Evolutionary conservation across 2,329 filamentous ascomycete species (phyloP).

Genomic region (Colletotrichum cuscutae): DNA sequence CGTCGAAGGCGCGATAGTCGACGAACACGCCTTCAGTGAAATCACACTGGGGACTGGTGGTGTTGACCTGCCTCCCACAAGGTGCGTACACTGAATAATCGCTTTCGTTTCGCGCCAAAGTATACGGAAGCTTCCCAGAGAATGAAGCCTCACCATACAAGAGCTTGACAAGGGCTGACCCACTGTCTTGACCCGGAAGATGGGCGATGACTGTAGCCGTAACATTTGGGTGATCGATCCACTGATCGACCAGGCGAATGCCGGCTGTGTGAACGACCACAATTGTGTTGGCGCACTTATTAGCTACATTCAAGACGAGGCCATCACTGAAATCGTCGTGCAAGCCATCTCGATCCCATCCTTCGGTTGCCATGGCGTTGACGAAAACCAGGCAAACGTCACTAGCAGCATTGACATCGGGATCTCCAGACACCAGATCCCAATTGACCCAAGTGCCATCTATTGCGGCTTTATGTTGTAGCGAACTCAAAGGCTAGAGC

Average conservation of each 20-base stretch:
- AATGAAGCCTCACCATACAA: slow-evolving; percentile 67
- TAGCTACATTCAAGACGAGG: slow-evolving; percentile 66
- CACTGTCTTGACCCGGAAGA: slow-evolving; percentile 72
- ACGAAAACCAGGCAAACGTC: slow-evolving; percentile 77
- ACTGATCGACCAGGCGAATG: slow-evolving; percentile 67
- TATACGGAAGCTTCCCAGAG: slow-evolving; percentile 70
- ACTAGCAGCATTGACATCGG: slow-evolving; percentile 56
- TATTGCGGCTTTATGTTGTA: slow-evolving; percentile 62
- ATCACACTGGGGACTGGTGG: slow-evolving; percentile 54
- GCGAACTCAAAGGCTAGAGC: slow-evolving; percentile 62
- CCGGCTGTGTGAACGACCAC: slow-evolving; percentile 73
- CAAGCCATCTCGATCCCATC: slow-evolving; percentile 69
- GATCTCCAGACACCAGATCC: slow-evolving; percentile 62
- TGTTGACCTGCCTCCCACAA: slow-evolving; percentile 39
- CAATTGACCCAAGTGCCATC: slow-evolving; percentile 69
- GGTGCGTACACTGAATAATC: slow-evolving; percentile 56
- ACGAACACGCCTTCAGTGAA: slow-evolving; percentile 63
- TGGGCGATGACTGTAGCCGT: slow-evolving; percentile 74
- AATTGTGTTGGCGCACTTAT: slow-evolving; percentile 69
- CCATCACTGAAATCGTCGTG: slow-evolving; percentile 73
- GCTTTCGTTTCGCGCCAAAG: slow-evolving; percentile 63
- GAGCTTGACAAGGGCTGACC: slow-evolving; percentile 63
- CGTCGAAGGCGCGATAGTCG: slow-evolving; percentile 66
- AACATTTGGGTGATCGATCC: slow-evolving; percentile 71
- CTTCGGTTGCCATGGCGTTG: slow-evolving; percentile 78